Evolutionary conservation across 2,329 filamentous ascomycete genomes (phyloP), one percentile per base, ranked within the genome.

Genomic region (Colletotrichum sojae): DNA sequence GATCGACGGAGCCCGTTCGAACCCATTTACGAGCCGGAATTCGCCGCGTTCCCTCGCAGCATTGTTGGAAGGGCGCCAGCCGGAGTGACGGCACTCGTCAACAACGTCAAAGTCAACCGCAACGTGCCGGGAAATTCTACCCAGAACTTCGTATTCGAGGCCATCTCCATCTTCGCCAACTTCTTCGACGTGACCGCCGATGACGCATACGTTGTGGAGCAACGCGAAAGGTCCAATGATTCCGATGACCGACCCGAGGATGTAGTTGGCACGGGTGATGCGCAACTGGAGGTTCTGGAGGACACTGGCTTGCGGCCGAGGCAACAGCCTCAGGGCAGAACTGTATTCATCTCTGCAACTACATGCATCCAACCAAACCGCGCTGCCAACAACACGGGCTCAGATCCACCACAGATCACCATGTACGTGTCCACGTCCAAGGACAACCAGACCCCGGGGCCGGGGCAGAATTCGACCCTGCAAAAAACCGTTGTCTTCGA

Each of bases 311-410:
- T 77, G 36, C 62, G 48, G 27, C 74, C 72, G 25, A 75, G 78
- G 61, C 72, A 76, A 66, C 71, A 76, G 66, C 31, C 63, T 10
- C 71, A 80, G 25, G 79, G 79, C 16, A 84, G 80, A 49, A 88
- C 81, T 2, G 83, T 98, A 3, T 98, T 92, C 78, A 86, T 99
- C 62, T 94, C 94, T 2, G 90, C 94, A 51, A 98, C 94, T 73
- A 95, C 93, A 1, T 99, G 96, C 79, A 80, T 89, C 27, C 94
- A 97, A 74, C 96, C 95, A 13, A 77, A 80, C 20, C 83, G 85
- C 48, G 88, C 81, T 9, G 82, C 83, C 2, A 80, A 83, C 12
- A 81, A 83, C 25, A 83, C 81, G 1, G 75, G 75, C 3, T 74
- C 81, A 59, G 78, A 81, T 15, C 88, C 92, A 13, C 91, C 92